These are phyloP conservation scores for Cornus kousa DNA, from an alignment of 148 eudicot genomes.

Conservation along the genomic window DNA sequence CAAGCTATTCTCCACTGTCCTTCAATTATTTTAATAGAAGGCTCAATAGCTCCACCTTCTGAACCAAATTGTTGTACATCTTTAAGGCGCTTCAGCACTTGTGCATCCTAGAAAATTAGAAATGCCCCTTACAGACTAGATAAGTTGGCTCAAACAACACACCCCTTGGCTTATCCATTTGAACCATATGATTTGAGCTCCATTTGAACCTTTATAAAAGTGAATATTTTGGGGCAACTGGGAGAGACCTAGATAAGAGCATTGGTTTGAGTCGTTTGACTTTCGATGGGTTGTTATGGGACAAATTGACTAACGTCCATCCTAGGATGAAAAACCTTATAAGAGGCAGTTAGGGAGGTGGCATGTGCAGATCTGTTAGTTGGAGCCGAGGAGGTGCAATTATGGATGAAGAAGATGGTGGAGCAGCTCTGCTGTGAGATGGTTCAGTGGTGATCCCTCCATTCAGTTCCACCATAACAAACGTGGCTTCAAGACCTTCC, in stretches of 20 bases:
- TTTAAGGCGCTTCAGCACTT: constrained; percentile 64
- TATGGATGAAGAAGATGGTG: too few relatives aligned
- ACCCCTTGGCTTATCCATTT: constrained; percentile 24
- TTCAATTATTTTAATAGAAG: constrained; percentile 78
- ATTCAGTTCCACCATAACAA: too few relatives aligned
- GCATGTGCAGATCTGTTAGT: too few relatives aligned
- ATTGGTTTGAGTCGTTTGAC: background rate
- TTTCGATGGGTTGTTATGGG: background rate
- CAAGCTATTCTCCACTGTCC: constrained; percentile 49
- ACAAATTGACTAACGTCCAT: background rate
- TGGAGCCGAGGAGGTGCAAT: too few relatives aligned
- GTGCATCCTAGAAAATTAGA: constrained; percentile 49
- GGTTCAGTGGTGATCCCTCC: too few relatives aligned
- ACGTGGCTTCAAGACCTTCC: too few relatives aligned
- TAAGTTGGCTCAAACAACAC: constrained; percentile 43
- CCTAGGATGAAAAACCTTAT: background rate
- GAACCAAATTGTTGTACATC: constrained; percentile 66
- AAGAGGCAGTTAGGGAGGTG: background rate
- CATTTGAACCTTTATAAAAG: background rate
- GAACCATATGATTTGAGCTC: constrained; percentile 19
- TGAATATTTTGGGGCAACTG: background rate
- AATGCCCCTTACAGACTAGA: constrained; percentile 41
- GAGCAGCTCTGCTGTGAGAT: too few relatives aligned
- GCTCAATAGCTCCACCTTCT: constrained; percentile 76
- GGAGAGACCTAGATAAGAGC: constrained; percentile 12